Evolutionary conservation across 2,329 filamentous ascomycete species (phyloP), one percentile per base, ranked within the genome.

Genomic region (Verticillium nonalfalfae): DNA sequence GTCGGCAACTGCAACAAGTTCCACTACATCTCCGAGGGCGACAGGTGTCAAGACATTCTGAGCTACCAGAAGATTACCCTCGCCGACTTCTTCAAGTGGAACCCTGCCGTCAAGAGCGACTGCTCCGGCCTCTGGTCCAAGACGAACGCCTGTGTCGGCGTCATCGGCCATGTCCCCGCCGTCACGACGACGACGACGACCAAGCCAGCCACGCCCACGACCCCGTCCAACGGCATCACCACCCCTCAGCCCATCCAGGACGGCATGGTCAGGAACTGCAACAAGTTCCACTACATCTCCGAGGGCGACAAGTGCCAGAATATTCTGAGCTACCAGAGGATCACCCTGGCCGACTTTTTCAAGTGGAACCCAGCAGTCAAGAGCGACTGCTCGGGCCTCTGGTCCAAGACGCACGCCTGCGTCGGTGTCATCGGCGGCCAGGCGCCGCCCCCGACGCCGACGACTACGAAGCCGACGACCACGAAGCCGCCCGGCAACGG

Each of bases 1-100:
- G 61, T 65, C 2, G 55, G 57, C n/a, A 67, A 66, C 55, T 68
- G 64, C 54, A 58, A 68, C n/a, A 63, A 60, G 40, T 69, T 69
- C 35, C 62, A 67, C 39, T 45, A 57, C 15, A 61, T 66, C 14
- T 33, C 18, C 7, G 15, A 21, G 1, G 63, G 63, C 4, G 62
- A 67, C 39, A 59, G 35, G 15, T 68, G 64, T 34, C 36, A 39
- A 4, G 50, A 11, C 2, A 62, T 66, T 10, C 26, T 36, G 9
- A 10, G 35, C 35, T 13, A 58, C 57, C 34, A 45, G 26, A 26
- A 26, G 18, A 45, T 66, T 34, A 58, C 57, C 11, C 14, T 64
- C 1, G 56, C 57, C 1, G 58, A 66, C 38, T 60, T 69, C 15
- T 33, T 59, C 39, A 59, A 62, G 7, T 69, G 63, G 64, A 68